Conservation (phyloP, 2,329 filamentous ascomycete genomes). For the Phyllosticta ampelicida region DNA sequence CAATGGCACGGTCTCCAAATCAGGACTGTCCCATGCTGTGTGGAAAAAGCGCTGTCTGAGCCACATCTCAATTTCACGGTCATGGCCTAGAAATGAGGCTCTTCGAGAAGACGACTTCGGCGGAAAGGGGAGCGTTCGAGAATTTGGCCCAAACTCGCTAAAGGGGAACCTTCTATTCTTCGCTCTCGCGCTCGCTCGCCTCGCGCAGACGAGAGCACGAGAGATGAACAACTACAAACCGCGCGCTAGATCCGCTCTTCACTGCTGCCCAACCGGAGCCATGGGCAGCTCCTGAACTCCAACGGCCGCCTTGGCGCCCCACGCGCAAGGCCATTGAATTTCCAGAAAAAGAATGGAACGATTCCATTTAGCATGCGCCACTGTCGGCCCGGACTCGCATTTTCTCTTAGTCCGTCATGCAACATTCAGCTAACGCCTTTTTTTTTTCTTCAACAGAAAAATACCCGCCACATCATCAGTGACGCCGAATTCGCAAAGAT, state of each 20-base stretch:
- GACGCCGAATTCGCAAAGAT: constrained; percentile 60
- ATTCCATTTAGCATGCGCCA: background rate
- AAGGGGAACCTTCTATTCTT: background rate
- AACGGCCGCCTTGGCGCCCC: background rate
- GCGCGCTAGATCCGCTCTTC: background rate
- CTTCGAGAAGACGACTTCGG: background rate
- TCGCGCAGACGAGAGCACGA: background rate
- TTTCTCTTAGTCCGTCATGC: background rate
- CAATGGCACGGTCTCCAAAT: too few relatives aligned
- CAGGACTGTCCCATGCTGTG: too few relatives aligned
- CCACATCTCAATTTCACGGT: too few relatives aligned
- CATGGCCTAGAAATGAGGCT: too few relatives aligned
- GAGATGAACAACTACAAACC: background rate
- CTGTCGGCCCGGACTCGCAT: background rate
- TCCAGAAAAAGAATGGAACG: background rate
- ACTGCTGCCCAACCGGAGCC: background rate
- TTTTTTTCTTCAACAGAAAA: constrained; percentile 28
- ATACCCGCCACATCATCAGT: constrained; percentile 68
- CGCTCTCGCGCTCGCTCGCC: background rate
- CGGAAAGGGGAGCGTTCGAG: background rate
- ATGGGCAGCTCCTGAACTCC: background rate
- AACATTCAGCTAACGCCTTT: background rate
- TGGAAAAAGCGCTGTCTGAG: too few relatives aligned
- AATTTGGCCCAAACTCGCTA: background rate
- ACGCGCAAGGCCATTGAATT: background rate